Conservation (phyloP, 139 green algal genomes). For the Chlorella sp. region DNA sequence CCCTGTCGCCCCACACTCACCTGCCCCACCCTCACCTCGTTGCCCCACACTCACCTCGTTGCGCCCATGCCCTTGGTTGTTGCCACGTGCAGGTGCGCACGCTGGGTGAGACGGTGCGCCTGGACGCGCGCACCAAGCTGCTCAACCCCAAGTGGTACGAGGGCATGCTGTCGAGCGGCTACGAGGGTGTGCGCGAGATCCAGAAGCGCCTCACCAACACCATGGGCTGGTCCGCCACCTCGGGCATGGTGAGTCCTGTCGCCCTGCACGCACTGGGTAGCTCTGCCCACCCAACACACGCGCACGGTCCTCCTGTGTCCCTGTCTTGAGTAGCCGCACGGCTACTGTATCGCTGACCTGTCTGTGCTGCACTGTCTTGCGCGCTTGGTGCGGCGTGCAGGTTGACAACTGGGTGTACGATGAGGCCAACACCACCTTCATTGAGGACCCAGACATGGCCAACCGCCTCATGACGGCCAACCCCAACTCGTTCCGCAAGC, state of each 20-base stretch:
- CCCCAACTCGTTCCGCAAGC: slow-evolving; percentile 84
- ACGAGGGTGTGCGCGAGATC: slow-evolving; percentile 99
- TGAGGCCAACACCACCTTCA: slow-evolving; percentile 96
- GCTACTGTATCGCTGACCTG: too few species aligned
- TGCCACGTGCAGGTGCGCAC: slow-evolving; percentile 89
- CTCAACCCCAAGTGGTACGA: slow-evolving; percentile 99
- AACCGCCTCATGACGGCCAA: slow-evolving; percentile 95
- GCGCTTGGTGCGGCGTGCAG: slow-evolving; percentile 8
- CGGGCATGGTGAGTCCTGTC: slow-evolving; percentile 53
- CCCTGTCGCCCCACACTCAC: too few species aligned
- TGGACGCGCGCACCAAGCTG: slow-evolving; percentile 98
- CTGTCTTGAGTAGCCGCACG: too few species aligned
- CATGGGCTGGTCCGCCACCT: slow-evolving; percentile 96
- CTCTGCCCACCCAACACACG: too few species aligned
- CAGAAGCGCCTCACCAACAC: slow-evolving; percentile 99
- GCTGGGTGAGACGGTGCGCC: slow-evolving; percentile 89
- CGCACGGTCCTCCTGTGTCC: too few species aligned
- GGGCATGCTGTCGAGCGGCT: slow-evolving; percentile 91
- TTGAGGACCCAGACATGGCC: slow-evolving; percentile 94
- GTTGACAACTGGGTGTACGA: slow-evolving; percentile 99
- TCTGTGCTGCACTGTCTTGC: neutral
- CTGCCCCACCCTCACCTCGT: too few species aligned
- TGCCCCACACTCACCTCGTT: too few species aligned
- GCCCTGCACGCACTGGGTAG: too few species aligned
- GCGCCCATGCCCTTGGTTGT: too few species aligned